Base-by-base conservation (phyloP, 2,329 filamentous ascomycete genomes). In the Verticillium isaacii region DNA sequence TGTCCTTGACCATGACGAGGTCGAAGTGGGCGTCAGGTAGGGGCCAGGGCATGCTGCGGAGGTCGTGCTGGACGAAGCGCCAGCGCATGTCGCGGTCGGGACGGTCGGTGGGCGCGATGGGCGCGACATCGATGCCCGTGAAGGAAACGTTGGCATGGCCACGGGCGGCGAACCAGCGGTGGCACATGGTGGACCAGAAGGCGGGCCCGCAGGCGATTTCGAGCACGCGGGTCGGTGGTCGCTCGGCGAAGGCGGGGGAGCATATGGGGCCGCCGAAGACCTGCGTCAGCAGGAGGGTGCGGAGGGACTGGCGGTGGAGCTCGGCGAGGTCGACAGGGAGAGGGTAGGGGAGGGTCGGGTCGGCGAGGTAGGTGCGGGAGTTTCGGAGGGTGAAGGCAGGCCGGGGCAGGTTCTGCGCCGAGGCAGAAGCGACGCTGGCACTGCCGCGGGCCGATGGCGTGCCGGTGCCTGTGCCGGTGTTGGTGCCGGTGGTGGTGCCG, bases 171-270 rank as follows among this genome's bases (percentile, higher is more conserved):
- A 93, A 92, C 75, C 91, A 90, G 39, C 91, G 86, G 73, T 96
- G 90, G 73, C 92, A 96, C 80, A 92, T 88, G 75, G 91, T 89
- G 68, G 91, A 93, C 93, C 93, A 97, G 72, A 96, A 91, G 29
- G 87, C 94, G 23, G 90, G 90, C 19, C 93, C 93, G 74, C 94
- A 98, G 34, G 89, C 93, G 37, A 97, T 77, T 71, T 98, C 94
- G 29, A 98, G 82, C 32, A 98, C 89, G 66, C 87, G 88, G 68
- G 83, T 83, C 0, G 93, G 93, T 23, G 91, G 88, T 56, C 86
- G 85, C 65, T 85, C 82, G 54, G 82, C 78, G 60, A 92, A 82
- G 34, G 81, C 80, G 1, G 89, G 88, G 9, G 89, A 90, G 75
- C 90, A 93, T 61, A 95, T 84, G 0, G 92, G 90, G 12, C 87